phyloP scores from a whole-genome alignment of 306 rosid genomes.

The Mimosa pudica region DNA sequence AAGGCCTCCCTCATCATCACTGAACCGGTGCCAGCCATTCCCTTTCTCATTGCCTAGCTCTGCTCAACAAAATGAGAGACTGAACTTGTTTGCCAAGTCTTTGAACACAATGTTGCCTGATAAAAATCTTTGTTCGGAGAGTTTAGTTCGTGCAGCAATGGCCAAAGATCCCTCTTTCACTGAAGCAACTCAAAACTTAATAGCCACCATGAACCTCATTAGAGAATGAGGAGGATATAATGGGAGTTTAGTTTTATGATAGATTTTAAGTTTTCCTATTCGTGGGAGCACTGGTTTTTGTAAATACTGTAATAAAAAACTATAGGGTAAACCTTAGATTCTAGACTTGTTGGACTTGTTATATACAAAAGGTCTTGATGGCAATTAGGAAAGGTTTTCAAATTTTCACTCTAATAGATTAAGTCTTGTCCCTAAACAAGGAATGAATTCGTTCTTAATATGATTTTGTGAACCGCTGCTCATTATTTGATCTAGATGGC shows the following conservation, averaged over 20 bases:
- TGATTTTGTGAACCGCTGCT: neutral
- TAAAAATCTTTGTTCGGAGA: conserved; percentile 30
- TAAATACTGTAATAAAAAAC: neutral
- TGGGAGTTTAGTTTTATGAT: neutral
- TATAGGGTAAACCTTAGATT: neutral
- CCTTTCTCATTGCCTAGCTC: conserved; percentile 23
- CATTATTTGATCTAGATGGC: conserved; percentile 1
- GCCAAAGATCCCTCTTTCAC: conserved; percentile 38
- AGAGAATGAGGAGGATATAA: neutral
- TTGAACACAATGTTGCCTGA: neutral
- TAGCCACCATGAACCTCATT: neutral
- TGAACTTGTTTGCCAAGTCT: conserved; percentile 21
- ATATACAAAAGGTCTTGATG: neutral
- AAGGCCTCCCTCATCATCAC: conserved; percentile 30
- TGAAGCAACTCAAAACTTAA: conserved; percentile 6
- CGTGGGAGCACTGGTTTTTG: neutral
- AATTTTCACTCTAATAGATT: neutral
- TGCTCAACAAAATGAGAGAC: conserved; percentile 20
- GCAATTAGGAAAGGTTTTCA: neutral
- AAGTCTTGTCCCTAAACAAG: neutral
- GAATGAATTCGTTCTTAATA: neutral
- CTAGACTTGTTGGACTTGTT: neutral
- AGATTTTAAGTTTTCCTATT: neutral
- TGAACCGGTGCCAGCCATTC: conserved; percentile 20
- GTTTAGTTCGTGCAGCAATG: conserved; percentile 37